A percentile compares a stretch with the other conserved stretches of the same genome.
Conservation (phyloP, 345 rosid genomes). For the Melastoma malabathricum region DNA sequence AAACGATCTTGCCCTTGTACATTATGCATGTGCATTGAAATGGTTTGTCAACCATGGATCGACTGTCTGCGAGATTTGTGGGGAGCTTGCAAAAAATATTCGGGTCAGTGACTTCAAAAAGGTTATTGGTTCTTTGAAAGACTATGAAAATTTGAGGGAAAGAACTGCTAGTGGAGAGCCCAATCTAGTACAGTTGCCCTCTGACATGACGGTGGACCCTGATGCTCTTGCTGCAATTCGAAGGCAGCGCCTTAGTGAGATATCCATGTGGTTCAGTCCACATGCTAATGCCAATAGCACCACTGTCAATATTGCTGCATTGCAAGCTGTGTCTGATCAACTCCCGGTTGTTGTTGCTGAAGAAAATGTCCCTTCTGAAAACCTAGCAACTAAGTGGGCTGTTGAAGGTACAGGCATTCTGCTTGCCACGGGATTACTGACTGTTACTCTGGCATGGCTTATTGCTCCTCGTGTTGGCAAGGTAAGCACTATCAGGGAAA, state of each 20-base stretch:
- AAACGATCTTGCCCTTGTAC: constrained; percentile 79
- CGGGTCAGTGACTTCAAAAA: constrained; percentile 46
- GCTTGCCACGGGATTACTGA: constrained; percentile 83
- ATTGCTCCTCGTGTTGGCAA: constrained; percentile 97
- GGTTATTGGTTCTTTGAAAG: constrained; percentile 57
- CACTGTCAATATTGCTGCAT: constrained; percentile 27
- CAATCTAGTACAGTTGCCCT: constrained; percentile 28
- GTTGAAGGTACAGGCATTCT: constrained; percentile 93
- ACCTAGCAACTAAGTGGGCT: constrained; percentile 84
- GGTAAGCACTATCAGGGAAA: constrained; percentile 23
- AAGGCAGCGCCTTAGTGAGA: constrained; percentile 78
- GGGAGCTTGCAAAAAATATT: constrained; percentile 49
- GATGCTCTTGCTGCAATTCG: constrained; percentile 70
- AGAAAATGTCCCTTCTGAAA: constrained; percentile 38
- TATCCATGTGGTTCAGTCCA: constrained; percentile 74
- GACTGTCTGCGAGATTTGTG: constrained; percentile 85
- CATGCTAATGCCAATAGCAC: constrained; percentile 21
- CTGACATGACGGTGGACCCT: constrained; percentile 45
- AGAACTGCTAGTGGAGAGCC: constrained; percentile 57
- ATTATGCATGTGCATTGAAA: constrained; percentile 87
- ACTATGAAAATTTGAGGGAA: constrained; percentile 59
- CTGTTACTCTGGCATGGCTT: constrained; percentile 90
- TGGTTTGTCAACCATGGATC: constrained; percentile 98
- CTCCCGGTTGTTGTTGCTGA: constrained; percentile 29
- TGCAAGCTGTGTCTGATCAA: constrained; percentile 58